Base-by-base conservation (phyloP, 225 moss, liverwort and hornwort genomes). In the Straminergon stramineum region DNA sequence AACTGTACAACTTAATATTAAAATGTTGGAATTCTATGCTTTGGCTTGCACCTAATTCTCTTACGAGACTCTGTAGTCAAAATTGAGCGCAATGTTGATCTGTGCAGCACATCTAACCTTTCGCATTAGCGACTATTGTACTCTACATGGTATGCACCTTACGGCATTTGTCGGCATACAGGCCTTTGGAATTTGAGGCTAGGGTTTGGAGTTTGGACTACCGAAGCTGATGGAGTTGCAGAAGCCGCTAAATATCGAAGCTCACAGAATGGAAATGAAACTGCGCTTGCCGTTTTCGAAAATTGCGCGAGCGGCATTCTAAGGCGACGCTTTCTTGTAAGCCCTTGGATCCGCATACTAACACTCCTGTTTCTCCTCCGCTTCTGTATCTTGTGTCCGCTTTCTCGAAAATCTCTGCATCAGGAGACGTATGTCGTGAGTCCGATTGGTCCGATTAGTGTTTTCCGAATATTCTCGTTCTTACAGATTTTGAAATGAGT, bases 221-320 rank as follows among this genome's bases (percentile, higher is more conserved):
- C 43, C 21, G 45, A 75, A 48, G 84, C 27, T 32, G 56, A 39
- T 87, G 61, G 58, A 67, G 30, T 55, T 52, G 81, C 80, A n/a
- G 16, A 39, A 77, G 77, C 61, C 81, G 80, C 84, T 89, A 91
- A 11, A 94, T 88, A 82, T 92, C 92, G 87, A 95, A 95, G 91
- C 92, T 93, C 85, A 93, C 92, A 39, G 93, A 93, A 60, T 95
- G 91, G 75, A 92, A 95, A 88, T 95, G 95, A 73, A 94, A 92
- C 53, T 92, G 93, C 31, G 89, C 89, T 89, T 90, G 89, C 70
- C 91, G 87, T 27, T 91, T 89, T 78, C 86, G 91, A 79, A 95
- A 91, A 90, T 94, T 95, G 62, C 84, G 92, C n/a, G 90, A 91
- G 64, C 95, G 94, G 86, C 93, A 93, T 79, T 90, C 91, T 13